These are phyloP conservation scores for Suhomyces faveliae DNA, from an alignment of 805 yeast genomes.

Conservation along the genomic window DNA sequence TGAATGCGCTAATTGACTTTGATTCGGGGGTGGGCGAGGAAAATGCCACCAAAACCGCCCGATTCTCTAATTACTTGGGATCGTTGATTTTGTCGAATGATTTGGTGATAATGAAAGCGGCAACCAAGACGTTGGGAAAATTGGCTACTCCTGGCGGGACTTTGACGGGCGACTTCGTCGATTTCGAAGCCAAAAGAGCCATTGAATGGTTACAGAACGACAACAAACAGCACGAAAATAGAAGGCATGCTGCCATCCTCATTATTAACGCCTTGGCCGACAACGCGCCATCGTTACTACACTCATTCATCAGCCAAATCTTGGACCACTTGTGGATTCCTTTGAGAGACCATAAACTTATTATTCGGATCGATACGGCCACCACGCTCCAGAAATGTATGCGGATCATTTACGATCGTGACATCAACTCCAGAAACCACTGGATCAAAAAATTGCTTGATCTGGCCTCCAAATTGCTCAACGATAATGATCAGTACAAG, in stretches of 20 bases:
- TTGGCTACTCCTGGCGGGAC: constrained; percentile 89
- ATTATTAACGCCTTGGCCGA: constrained; percentile 80
- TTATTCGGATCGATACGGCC: constrained; percentile 82
- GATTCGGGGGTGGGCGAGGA: constrained; percentile 77
- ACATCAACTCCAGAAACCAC: constrained; percentile 60
- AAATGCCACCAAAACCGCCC: constrained; percentile 80
- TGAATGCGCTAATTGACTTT: constrained; percentile 81
- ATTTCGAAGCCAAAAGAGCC: constrained; percentile 83
- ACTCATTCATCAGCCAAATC: constrained; percentile 73
- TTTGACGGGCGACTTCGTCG: constrained; percentile 88
- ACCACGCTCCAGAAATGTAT: constrained; percentile 74
- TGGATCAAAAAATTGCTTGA: constrained; percentile 75
- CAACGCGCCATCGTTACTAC: constrained; percentile 81
- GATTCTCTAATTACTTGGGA: constrained; percentile 86
- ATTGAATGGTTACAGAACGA: constrained; percentile 91
- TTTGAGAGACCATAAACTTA: constrained; percentile 70
- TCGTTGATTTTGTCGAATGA: constrained; percentile 80
- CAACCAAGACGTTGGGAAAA: constrained; percentile 84
- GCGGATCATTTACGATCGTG: constrained; percentile 76
- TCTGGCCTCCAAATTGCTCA: constrained; percentile 63
- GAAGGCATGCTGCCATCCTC: constrained; percentile 88
- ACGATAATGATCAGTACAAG: constrained; percentile 22
- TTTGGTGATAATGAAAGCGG: constrained; percentile 78
- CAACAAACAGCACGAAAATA: constrained; percentile 64
- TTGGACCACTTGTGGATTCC: constrained; percentile 87